A percentile compares a stretch with the other conserved stretches of the same genome.
Evolutionary conservation across 1,139 yeast genomes (phyloP).

Genomic region (Arxiozyma slooffiae): DNA sequence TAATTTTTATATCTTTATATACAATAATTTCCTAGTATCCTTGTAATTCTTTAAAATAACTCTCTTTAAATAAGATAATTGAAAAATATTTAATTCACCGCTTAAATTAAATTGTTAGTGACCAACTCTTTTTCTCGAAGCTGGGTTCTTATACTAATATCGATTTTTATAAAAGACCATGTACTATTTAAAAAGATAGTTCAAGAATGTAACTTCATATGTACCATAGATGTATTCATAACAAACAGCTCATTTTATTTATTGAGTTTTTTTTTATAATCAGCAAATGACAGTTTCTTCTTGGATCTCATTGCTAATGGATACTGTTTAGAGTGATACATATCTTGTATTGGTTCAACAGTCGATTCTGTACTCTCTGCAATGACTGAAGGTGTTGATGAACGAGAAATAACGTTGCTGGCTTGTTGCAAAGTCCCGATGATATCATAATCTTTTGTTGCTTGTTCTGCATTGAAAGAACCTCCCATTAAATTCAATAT

Average conservation of each 20-base stretch:
- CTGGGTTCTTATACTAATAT: neutral
- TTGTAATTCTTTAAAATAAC: neutral
- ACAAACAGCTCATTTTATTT: conserved; percentile 5
- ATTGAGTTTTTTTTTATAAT: conserved; percentile 63
- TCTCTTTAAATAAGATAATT: neutral
- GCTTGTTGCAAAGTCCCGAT: neutral
- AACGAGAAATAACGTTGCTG: neutral
- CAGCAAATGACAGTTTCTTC: conserved; percentile 75
- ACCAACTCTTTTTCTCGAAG: neutral
- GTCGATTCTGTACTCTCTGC: neutral
- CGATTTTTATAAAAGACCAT: too few relatives aligned
- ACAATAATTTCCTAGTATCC: neutral
- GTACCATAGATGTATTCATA: neutral
- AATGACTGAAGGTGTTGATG: neutral
- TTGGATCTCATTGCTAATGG: conserved; percentile 10
- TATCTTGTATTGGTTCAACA: neutral
- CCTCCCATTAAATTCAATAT: neutral
- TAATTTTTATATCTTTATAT: too few relatives aligned
- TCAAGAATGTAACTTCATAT: neutral
- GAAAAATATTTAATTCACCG: neutral
- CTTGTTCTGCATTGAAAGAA: neutral
- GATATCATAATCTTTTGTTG: neutral
- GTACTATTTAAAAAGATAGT: neutral
- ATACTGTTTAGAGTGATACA: neutral
- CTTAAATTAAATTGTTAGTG: neutral